Percentiles rank a stretch among this genome's conserved stretches.
Conservation (phyloP, 805 yeast species). For the Isabelozyma pseudorhagii region DNA sequence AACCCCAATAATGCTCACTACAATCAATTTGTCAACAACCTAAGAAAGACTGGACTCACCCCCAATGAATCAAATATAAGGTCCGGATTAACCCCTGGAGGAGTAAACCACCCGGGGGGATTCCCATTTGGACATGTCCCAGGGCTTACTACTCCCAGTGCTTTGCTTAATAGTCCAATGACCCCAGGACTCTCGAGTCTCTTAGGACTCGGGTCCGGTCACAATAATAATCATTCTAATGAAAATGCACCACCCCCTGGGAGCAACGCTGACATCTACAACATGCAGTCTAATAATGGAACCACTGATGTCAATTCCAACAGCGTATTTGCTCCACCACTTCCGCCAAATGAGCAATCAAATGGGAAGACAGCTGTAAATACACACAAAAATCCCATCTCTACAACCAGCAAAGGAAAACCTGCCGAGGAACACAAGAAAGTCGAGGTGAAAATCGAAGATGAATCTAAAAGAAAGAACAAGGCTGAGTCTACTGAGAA, state of each 20-base stretch:
- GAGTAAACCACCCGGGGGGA: slow-evolving; percentile 15
- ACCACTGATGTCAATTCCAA: slow-evolving; percentile 8
- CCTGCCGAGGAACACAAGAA: slow-evolving; percentile 6
- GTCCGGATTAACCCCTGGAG: slow-evolving; percentile 69
- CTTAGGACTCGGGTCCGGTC: slow-evolving; percentile 23
- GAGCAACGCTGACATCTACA: slow-evolving; percentile 3
- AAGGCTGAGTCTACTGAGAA: slow-evolving; percentile 2
- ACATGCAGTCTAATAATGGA: slow-evolving; percentile 4
- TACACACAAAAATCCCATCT: neutral
- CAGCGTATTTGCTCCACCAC: neutral
- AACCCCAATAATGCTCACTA: slow-evolving; percentile 8
- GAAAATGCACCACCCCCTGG: neutral
- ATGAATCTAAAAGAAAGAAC: slow-evolving; percentile 6
- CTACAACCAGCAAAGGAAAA: slow-evolving; percentile 1
- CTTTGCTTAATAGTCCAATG: slow-evolving; percentile 39
- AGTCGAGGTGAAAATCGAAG: slow-evolving; percentile 3
- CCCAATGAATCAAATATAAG: slow-evolving; percentile 75
- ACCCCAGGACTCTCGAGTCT: slow-evolving; percentile 47
- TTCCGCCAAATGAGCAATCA: slow-evolving; percentile 2
- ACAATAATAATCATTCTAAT: slow-evolving; percentile 6
- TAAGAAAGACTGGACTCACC: slow-evolving; percentile 58
- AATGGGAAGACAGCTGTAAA: slow-evolving; percentile 5
- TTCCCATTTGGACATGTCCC: slow-evolving; percentile 34
- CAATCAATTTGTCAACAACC: slow-evolving; percentile 25
- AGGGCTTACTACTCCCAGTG: slow-evolving; percentile 39